Conservation (phyloP, 805 yeast genomes). For the Priceomyces haplophilus region DNA sequence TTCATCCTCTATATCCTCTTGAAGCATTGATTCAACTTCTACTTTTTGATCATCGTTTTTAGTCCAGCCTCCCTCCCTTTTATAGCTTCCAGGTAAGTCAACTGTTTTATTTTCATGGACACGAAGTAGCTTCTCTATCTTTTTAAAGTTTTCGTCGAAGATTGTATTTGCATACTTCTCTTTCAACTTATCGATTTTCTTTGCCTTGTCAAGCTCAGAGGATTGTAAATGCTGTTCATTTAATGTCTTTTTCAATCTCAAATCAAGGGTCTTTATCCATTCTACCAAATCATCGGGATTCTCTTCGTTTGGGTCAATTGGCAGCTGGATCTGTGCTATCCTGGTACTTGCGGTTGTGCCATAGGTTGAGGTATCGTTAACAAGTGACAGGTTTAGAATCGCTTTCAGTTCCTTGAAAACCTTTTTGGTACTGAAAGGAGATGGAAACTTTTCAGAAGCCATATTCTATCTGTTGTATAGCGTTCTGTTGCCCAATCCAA, state of each 20-base stretch:
- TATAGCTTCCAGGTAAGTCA: slow-evolving; percentile 47
- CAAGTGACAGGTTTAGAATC: neutral
- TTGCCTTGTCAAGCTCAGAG: slow-evolving; percentile 10
- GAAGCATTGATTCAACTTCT: neutral
- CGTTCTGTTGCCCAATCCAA: neutral
- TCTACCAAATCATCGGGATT: slow-evolving; percentile 20
- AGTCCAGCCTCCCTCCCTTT: slow-evolving; percentile 26
- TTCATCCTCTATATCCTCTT: slow-evolving; percentile 7
- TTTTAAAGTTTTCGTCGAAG: slow-evolving; percentile 25
- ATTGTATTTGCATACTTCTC: slow-evolving; percentile 19
- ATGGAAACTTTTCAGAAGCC: slow-evolving; percentile 16
- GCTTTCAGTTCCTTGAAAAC: neutral
- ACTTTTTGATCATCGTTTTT: slow-evolving; percentile 4
- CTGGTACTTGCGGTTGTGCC: neutral
- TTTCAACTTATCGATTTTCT: slow-evolving; percentile 18
- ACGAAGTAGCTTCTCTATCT: slow-evolving; percentile 15
- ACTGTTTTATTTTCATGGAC: slow-evolving; percentile 32
- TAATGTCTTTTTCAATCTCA: slow-evolving; percentile 17
- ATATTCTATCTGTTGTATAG: neutral
- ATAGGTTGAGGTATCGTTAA: neutral
- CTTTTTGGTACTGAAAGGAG: slow-evolving; percentile 14
- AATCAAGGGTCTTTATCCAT: slow-evolving; percentile 32
- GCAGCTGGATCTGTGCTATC: neutral
- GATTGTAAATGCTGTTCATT: slow-evolving; percentile 17
- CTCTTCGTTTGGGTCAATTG: neutral